Evolutionary conservation across 2,329 filamentous ascomycete species (phyloP).

Genomic region (Boeremia lycopersici): DNA sequence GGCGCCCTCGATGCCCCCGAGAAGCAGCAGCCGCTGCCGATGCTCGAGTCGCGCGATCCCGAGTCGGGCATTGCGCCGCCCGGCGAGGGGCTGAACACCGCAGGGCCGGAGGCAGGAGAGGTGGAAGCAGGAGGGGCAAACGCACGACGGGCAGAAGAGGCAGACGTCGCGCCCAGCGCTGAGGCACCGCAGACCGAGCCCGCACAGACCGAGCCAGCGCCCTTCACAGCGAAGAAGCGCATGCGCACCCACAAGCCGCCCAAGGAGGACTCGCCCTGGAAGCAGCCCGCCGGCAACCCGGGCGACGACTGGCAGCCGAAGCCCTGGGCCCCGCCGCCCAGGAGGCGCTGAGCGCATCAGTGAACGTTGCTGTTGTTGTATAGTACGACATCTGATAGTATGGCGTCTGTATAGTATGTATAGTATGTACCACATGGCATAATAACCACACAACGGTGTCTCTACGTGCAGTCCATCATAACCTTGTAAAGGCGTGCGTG

Average conservation of each 20-base stretch:
- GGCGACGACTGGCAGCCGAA: slow-evolving; percentile 56
- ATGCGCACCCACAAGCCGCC: slow-evolving; percentile 35
- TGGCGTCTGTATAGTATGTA: too few relatives aligned
- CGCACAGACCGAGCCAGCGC: slow-evolving; percentile 13
- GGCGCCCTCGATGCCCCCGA: slow-evolving; percentile 64
- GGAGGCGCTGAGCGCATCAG: slow-evolving; percentile 24
- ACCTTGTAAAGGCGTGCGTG: too few relatives aligned
- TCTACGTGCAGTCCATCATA: too few relatives aligned
- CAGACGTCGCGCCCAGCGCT: slow-evolving; percentile 7
- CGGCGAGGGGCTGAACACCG: slow-evolving; percentile 27
- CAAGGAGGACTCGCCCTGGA: slow-evolving; percentile 49
- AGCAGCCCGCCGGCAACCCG: slow-evolving; percentile 46
- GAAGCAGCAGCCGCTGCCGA: slow-evolving; percentile 55
- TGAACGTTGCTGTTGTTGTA: neutral
- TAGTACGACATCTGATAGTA: neutral
- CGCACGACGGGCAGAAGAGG: neutral
- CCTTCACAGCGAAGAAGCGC: slow-evolving; percentile 18
- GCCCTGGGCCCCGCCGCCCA: slow-evolving; percentile 52
- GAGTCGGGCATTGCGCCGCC: slow-evolving; percentile 44
- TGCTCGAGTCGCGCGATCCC: slow-evolving; percentile 52
- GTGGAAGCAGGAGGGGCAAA: slow-evolving; percentile 22
- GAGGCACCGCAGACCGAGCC: slow-evolving; percentile 23
- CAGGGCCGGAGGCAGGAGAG: slow-evolving; percentile 10
- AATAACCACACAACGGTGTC: too few relatives aligned
- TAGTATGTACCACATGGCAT: too few relatives aligned